Evolutionary conservation across 1,284 basidiomycete genomes (phyloP).

Genomic region (Blastosporella zonata): DNA sequence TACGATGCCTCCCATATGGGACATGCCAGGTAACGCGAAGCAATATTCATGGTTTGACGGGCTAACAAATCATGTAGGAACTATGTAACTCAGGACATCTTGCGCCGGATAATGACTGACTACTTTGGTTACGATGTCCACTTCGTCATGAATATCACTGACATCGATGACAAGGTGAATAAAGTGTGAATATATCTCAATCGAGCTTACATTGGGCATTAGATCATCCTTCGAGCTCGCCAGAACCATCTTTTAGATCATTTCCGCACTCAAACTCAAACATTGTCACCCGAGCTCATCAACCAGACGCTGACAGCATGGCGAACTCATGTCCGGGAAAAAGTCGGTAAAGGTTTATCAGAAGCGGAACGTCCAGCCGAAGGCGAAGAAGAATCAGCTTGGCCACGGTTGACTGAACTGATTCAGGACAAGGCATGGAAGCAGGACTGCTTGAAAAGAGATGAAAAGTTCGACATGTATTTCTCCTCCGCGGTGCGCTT

Average conservation of each 20-base stretch:
- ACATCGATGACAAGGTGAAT: constrained; percentile 97
- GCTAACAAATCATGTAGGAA: constrained; percentile 54
- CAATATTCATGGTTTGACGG: constrained; percentile 9
- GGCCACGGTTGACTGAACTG: constrained; percentile 50
- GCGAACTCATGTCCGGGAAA: constrained; percentile 60
- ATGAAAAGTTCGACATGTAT: constrained; percentile 92
- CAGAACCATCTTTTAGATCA: constrained; percentile 79
- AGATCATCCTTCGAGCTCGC: constrained; percentile 91
- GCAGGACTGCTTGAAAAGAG: constrained; percentile 65
- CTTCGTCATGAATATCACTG: constrained; percentile 99
- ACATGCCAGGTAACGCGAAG: constrained; percentile 77
- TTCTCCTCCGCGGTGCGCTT: constrained; percentile 67
- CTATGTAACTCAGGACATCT: constrained; percentile 97
- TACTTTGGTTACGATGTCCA: constrained; percentile 98
- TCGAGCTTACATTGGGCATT: constrained; percentile 16
- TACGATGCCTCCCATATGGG: constrained; percentile 99
- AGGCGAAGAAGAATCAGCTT: constrained; percentile 50
- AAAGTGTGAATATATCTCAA: constrained; percentile 2
- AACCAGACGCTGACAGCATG: constrained; percentile 62
- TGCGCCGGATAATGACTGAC: constrained; percentile 90
- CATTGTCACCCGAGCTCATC: constrained; percentile 59
- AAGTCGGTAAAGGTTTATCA: constrained; percentile 56
- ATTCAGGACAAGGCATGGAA: constrained; percentile 63
- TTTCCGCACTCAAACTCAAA: constrained; percentile 55
- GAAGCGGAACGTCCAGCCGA: constrained; percentile 41